Percentiles rank a stretch among this genome's conserved stretches.
phyloP scores from a whole-genome alignment of 805 yeast genomes.

The Brettanomyces anomalus region DNA sequence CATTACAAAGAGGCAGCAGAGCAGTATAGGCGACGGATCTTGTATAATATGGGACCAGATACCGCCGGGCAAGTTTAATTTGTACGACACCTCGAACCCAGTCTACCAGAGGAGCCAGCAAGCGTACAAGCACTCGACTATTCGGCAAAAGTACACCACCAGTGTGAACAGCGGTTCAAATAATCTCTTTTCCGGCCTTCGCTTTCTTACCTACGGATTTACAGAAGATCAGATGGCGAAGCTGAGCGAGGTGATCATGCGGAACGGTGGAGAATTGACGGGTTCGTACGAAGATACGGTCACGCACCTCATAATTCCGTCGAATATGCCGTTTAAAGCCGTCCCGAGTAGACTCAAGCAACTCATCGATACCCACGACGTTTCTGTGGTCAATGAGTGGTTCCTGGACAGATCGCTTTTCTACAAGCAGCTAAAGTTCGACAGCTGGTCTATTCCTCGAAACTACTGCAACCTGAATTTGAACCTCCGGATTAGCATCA shows the following conservation, averaged over 20 bases:
- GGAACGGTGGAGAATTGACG: constrained; percentile 17
- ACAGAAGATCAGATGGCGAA: constrained; percentile 12
- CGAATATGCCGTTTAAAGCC: constrained; percentile 8
- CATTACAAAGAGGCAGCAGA: constrained; percentile 12
- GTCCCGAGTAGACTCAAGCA: constrained; percentile 12
- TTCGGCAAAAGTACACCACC: neutral
- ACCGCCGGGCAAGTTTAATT: constrained; percentile 5
- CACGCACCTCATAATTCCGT: constrained; percentile 23
- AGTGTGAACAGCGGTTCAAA: neutral
- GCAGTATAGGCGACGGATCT: constrained; percentile 21
- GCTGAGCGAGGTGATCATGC: constrained; percentile 8
- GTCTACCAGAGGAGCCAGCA: neutral
- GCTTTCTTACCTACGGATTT: constrained; percentile 30
- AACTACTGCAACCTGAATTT: constrained; percentile 17
- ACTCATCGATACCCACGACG: constrained; percentile 14
- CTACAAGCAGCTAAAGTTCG: constrained; percentile 12
- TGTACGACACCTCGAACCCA: constrained; percentile 5
- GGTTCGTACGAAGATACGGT: constrained; percentile 26
- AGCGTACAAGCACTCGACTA: no score
- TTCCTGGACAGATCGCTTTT: constrained; percentile 23
- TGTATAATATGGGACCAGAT: constrained; percentile 31
- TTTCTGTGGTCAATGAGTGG: constrained; percentile 25
- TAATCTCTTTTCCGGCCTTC: constrained; percentile 31
- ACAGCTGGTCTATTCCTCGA: constrained; percentile 23
- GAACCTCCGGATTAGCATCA: constrained; percentile 24